phyloP scores from a whole-genome alignment of 192 early-diverging fungal genomes.

The Coemansia sp. region DNA sequence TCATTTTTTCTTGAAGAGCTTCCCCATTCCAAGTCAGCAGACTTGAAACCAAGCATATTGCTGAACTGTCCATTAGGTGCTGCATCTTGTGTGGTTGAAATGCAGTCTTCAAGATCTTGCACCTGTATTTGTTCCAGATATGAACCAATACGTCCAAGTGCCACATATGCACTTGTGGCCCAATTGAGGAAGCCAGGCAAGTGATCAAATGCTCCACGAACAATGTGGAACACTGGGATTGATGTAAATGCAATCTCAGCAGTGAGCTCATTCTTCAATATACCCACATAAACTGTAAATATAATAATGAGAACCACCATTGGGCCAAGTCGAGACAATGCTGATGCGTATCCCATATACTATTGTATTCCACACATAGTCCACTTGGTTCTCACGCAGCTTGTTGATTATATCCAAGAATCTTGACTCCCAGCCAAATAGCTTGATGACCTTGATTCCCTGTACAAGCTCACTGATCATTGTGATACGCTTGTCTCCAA shows the following conservation, averaged over 20 bases:
- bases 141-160: conserved; percentile 64
- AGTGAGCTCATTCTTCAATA: conserved; percentile 57
- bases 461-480: conserved; percentile 82
- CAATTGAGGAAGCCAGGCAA: conserved; percentile 61
- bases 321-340: conserved; percentile 58
- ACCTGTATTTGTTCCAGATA: conserved; percentile 77
- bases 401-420: conserved; percentile 67
- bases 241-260: conserved; percentile 71
- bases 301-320: conserved; percentile 63
- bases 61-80: conserved; percentile 48
- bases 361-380: conserved; percentile 54
- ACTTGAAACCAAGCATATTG: conserved; percentile 23
- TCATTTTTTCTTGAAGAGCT: background rate
- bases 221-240: conserved; percentile 66
- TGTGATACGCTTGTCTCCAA: conserved; percentile 73
- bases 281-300: conserved; percentile 60
- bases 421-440: conserved; percentile 79
- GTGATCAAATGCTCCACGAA: conserved; percentile 65
- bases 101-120: conserved; percentile 47
- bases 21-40: conserved; percentile 44
- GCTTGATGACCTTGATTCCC: conserved; percentile 89
- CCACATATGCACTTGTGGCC: conserved; percentile 62
- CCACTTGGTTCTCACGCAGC: conserved; percentile 64
- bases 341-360: conserved; percentile 54
- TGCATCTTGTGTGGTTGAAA: conserved; percentile 14